A percentile compares a stretch with the other conserved stretches of the same genome.
Evolutionary conservation across 2,329 filamentous ascomycete genomes (phyloP).

Genomic region (Cryphonectria nitschkei): DNA sequence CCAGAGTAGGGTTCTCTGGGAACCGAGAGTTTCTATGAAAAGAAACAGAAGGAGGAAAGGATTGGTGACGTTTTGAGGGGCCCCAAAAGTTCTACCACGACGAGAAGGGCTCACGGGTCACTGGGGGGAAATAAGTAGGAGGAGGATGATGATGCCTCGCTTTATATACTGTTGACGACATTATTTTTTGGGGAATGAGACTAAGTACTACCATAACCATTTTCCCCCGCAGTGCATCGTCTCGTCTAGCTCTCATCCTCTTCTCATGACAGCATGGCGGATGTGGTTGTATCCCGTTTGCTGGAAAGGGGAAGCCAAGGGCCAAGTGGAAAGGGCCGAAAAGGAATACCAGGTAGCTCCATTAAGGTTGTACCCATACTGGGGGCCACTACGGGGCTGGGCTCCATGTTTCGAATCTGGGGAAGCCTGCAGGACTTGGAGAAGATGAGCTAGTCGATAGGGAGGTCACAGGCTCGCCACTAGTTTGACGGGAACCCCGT

Average conservation of each 20-base stretch:
- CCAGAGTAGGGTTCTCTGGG: too few relatives aligned
- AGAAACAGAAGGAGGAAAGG: too few relatives aligned
- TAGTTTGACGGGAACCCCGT: background rate
- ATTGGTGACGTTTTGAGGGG: background rate
- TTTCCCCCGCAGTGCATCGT: background rate
- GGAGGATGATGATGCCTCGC: background rate
- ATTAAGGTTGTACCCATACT: constrained; percentile 9
- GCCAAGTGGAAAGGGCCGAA: constrained; percentile 20
- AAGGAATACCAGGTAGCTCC: constrained; percentile 12
- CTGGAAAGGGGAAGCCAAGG: background rate
- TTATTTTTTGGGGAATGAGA: background rate
- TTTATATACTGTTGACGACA: background rate
- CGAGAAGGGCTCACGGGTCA: background rate
- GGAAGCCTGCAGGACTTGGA: constrained; percentile 12
- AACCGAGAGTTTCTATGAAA: background rate
- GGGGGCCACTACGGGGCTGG: constrained; percentile 9
- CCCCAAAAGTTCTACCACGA: background rate
- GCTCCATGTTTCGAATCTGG: constrained; percentile 25
- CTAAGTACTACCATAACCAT: background rate
- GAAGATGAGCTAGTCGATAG: constrained; percentile 7
- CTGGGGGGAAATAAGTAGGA: background rate
- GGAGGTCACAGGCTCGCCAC: constrained; percentile 6
- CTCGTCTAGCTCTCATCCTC: background rate
- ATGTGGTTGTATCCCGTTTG: background rate
- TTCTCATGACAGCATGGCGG: background rate